Evolutionary conservation across 805 yeast genomes (phyloP).

Genomic region (Candida xyloterini): DNA sequence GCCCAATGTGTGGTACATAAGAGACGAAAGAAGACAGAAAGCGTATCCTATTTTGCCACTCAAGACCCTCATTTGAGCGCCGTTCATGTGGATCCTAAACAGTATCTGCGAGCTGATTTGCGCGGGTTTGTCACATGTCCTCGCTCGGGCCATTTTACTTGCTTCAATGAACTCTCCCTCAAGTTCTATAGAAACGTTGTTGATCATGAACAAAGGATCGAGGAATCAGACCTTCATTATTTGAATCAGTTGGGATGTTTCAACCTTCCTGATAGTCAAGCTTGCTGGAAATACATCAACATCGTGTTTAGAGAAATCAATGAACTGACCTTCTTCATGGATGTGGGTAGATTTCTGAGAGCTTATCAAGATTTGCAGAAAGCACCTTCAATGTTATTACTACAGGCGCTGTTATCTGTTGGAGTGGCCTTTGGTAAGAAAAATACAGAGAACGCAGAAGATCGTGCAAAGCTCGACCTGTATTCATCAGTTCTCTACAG

Average conservation of each 20-base stretch:
- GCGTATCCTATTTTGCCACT: constrained; percentile 14
- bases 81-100: constrained; percentile 14
- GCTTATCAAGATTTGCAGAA: constrained; percentile 51
- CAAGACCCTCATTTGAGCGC: constrained; percentile 14
- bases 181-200: constrained; percentile 13
- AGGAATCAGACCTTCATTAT: constrained; percentile 54
- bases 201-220: constrained; percentile 15
- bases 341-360: constrained; percentile 56
- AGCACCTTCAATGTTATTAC: constrained; percentile 57
- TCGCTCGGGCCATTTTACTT: constrained; percentile 7
- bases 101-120: background rate
- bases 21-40: constrained; percentile 18
- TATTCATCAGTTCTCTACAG: constrained; percentile 25
- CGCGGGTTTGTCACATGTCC: too few species aligned
- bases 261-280: constrained; percentile 56
- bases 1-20: constrained; percentile 68
- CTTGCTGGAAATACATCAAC: constrained; percentile 60
- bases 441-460: constrained; percentile 48
- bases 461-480: constrained; percentile 33
- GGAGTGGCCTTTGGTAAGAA: constrained; percentile 59
- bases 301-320: constrained; percentile 62
- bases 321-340: constrained; percentile 62
- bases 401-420: constrained; percentile 63
- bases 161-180: constrained; percentile 10
- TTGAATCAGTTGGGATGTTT: constrained; percentile 67